Evolutionary conservation across 495 filamentous ascomycete species (phyloP).

Genomic region (Podospora didyma): DNA sequence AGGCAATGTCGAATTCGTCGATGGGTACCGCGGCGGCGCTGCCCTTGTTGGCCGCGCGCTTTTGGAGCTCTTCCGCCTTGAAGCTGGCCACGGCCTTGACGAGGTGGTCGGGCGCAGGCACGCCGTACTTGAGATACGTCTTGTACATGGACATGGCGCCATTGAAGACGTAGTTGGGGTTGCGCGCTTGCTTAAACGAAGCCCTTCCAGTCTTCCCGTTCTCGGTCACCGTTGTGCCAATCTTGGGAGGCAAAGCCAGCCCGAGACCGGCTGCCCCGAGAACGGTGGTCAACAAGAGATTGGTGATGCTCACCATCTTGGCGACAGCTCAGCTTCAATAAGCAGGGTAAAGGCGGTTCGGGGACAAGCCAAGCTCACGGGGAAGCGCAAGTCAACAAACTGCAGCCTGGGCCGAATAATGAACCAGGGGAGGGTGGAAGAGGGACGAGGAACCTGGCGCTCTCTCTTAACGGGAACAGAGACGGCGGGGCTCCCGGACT

Average conservation of each 20-base stretch:
- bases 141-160: constrained; percentile 53
- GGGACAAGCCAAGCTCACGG: background rate
- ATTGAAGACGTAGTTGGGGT: constrained; percentile 41
- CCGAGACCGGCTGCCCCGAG: constrained; percentile 18
- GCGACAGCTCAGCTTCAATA: background rate
- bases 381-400: background rate
- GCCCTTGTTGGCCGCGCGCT: constrained; percentile 40
- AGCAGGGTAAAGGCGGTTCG: background rate
- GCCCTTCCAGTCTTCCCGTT: constrained; percentile 17
- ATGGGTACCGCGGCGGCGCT: constrained; percentile 51
- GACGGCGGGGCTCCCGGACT: background rate
- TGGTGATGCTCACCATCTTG: constrained; percentile 15
- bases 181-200: constrained; percentile 52
- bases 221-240: constrained; percentile 21
- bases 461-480: background rate
- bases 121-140: constrained; percentile 60
- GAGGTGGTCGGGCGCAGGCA: constrained; percentile 33
- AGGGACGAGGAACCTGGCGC: background rate
- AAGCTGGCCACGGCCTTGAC: constrained; percentile 34
- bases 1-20: constrained; percentile 58
- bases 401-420: background rate
- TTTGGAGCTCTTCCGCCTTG: background rate
- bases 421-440: background rate
- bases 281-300: constrained; percentile 16
- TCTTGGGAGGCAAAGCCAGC: constrained; percentile 27